phyloP scores from a whole-genome alignment of 1,139 yeast genomes.

The Hansenula sp. region DNA sequence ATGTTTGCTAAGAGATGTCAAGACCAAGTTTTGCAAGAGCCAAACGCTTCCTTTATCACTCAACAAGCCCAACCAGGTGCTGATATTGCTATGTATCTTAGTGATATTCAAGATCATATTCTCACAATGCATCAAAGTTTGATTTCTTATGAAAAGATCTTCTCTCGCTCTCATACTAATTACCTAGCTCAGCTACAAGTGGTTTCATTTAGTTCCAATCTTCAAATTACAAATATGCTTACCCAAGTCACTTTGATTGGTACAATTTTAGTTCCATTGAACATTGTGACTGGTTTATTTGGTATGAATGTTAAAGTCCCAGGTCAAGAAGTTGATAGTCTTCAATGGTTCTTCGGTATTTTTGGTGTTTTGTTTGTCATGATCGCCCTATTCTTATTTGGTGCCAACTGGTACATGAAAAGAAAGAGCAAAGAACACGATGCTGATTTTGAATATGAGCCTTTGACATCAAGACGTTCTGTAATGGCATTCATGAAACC shows the following conservation, averaged over 20 bases:
- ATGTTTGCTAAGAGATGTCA: conserved; percentile 97
- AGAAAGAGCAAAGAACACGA: conserved; percentile 29
- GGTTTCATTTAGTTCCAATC: conserved; percentile 81
- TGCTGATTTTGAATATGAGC: conserved; percentile 25
- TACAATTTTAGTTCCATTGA: conserved; percentile 86
- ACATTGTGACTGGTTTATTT: conserved; percentile 85
- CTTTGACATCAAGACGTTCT: conserved; percentile 27
- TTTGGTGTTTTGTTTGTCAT: conserved; percentile 44
- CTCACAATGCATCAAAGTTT: conserved; percentile 93
- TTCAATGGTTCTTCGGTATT: conserved; percentile 68
- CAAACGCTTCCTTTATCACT: conserved; percentile 5
- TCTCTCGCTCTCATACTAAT: conserved; percentile 87
- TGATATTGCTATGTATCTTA: conserved; percentile 81
- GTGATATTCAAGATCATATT: conserved; percentile 97
- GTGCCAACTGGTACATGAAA: conserved; percentile 38
- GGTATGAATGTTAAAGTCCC: conserved; percentile 96
- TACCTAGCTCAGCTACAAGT: conserved; percentile 93
- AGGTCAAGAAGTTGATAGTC: conserved; percentile 46
- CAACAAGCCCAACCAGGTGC: conserved; percentile 64
- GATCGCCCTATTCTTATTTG: conserved; percentile 29
- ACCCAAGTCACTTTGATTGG: conserved; percentile 89
- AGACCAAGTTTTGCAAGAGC: conserved; percentile 39
- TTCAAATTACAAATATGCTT: conserved; percentile 79
- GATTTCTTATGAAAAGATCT: conserved; percentile 85
- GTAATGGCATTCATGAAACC: conserved; percentile 26